Conservation (phyloP, 1,284 basidiomycete genomes). For the Apiotrichum akiyoshidainum region DNA sequence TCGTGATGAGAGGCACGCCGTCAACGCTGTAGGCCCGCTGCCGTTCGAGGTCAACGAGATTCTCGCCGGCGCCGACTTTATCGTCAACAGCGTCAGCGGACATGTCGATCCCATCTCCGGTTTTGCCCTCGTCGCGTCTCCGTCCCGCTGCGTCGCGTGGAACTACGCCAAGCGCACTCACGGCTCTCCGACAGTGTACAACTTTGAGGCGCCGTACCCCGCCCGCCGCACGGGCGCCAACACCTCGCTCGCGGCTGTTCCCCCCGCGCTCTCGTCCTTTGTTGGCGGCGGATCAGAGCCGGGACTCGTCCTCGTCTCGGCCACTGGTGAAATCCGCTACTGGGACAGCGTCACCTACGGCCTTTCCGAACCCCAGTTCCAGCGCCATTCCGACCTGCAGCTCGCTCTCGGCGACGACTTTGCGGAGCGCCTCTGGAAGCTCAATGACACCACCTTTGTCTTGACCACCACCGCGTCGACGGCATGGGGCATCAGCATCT, state of each 20-base stretch:
- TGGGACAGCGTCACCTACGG: slow-evolving; percentile 52
- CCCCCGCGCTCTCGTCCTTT: slow-evolving; percentile 39
- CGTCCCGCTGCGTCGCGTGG: slow-evolving; percentile 48
- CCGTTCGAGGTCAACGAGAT: slow-evolving; percentile 37
- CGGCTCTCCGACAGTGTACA: slow-evolving; percentile 42
- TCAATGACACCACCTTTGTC: slow-evolving; percentile 43
- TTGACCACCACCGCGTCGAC: slow-evolving; percentile 46
- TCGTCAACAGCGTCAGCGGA: slow-evolving; percentile 41
- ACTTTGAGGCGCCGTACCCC: slow-evolving; percentile 38
- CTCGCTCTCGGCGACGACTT: slow-evolving; percentile 46
- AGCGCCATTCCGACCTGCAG: slow-evolving; percentile 30
- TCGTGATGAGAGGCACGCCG: slow-evolving; percentile 34
- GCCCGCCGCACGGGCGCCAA: slow-evolving; percentile 15
- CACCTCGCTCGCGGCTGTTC: slow-evolving; percentile 26
- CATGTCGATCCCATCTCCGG: slow-evolving; percentile 46
- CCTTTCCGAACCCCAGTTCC: slow-evolving; percentile 30
- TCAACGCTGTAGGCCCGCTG: slow-evolving; percentile 29
- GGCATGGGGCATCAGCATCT: slow-evolving; percentile 43
- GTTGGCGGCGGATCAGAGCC: slow-evolving; percentile 46
- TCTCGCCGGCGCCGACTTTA: slow-evolving; percentile 40
- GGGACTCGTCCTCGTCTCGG: slow-evolving; percentile 48
- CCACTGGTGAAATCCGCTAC: slow-evolving; percentile 47
- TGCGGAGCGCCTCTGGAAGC: slow-evolving; percentile 39
- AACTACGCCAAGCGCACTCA: slow-evolving; percentile 50
- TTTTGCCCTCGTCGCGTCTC: slow-evolving; percentile 48